Conservation (phyloP, 441 rosid species). For the Eruca vesicaria region DNA sequence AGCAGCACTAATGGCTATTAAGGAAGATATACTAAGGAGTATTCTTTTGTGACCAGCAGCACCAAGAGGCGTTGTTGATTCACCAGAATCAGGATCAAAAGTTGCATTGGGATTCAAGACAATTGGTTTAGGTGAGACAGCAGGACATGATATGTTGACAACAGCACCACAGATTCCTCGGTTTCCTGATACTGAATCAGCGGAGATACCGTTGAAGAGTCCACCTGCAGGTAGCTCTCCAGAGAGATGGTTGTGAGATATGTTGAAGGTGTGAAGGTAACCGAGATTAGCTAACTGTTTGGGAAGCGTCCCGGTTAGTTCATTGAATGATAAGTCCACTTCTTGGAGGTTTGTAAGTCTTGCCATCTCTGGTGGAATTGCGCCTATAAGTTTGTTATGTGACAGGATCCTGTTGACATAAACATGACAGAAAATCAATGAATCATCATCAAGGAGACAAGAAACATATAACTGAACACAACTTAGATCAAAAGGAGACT, state of each 20-base stretch:
- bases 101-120: conserved; percentile 72
- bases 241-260: conserved; percentile 59
- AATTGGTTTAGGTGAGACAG: conserved; percentile 67
- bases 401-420: conserved; percentile 47
- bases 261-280: conserved; percentile 54
- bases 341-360: conserved; percentile 47
- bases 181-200: conserved; percentile 56
- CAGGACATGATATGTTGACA: conserved; percentile 63
- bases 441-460: background rate
- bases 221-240: conserved; percentile 73
- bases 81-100: conserved; percentile 43
- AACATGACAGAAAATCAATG: conserved; percentile 14
- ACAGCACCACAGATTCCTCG: conserved; percentile 66
- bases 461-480: background rate
- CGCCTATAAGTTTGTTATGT: conserved; percentile 49
- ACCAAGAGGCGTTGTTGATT: conserved; percentile 34
- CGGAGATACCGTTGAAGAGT: conserved; percentile 58
- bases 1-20: conserved; percentile 77
- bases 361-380: conserved; percentile 49
- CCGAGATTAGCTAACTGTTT: conserved; percentile 67
- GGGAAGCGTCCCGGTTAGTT: conserved; percentile 51
- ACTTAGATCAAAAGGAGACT: conserved; percentile 33
- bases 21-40: conserved; percentile 72
- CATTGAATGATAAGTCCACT: conserved; percentile 61
- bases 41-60: conserved; percentile 48